Base-by-base conservation (phyloP, 2,329 filamentous ascomycete genomes). In the Colletotrichum sp. region DNA sequence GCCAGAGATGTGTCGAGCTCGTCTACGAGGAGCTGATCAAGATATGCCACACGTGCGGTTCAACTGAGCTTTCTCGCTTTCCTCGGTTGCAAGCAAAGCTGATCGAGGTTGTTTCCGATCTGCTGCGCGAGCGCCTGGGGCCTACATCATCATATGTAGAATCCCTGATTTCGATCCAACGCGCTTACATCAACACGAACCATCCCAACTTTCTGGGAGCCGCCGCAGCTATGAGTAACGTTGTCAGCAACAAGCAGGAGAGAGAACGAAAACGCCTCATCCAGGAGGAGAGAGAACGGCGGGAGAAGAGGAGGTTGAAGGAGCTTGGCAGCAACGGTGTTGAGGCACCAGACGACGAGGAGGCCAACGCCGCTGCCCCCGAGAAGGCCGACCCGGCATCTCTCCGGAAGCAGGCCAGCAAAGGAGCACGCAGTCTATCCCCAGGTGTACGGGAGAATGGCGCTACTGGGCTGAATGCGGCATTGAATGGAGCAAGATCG, bases 1-100 rank as follows among this genome's bases (percentile, higher is more conserved):
- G 95, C 83, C 97, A 99, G 83, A 93, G 97, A 80, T 99, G 97
- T 82, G 97, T 99, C 67, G 97, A 99, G 86, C 91, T 99, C 70
- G 97, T 99, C 4, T 99, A 99, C 84, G 97, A 99, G 84, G 97
- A 99, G 85, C 90, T 99, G 60, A 99, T 99, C 88, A 99, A 99
- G 87, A 99, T 99, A 80, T 98, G 97, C 87, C 97, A 99, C 84
- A 99, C 97, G 1, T 99, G 97, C 86, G 97, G 97, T 77, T 98
- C 96, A 3, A 98, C 95, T 18, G 97, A 99, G 85, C 92, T 99
- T 24, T 94, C 95, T 69, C 92, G 97, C 78, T 99, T 96, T 84
- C 97, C 97, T 15, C 92, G 97, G 77, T 89, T 99, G 69, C 97
- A 99, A 86, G 97, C 93, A 68, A 99, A 99, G 87, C 93, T 99